These are phyloP conservation scores for Stenogyne calaminthoides DNA, from an alignment of 305 asterid genomes.

Conservation along the genomic window DNA sequence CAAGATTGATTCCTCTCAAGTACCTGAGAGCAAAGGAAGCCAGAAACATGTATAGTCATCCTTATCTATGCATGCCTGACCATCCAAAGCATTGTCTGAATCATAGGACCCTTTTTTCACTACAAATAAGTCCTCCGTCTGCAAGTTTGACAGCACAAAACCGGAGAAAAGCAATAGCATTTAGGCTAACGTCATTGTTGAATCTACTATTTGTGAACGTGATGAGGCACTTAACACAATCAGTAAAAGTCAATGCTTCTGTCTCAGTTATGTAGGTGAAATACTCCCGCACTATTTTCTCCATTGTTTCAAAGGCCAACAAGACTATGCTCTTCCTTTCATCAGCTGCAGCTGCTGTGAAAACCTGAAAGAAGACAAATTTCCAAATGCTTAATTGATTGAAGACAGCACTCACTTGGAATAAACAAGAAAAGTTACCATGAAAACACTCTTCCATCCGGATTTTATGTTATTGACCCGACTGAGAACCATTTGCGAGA, in stretches of 20 bases:
- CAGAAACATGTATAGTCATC: conserved; percentile 75
- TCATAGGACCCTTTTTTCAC: conserved; percentile 58
- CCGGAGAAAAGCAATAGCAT: conserved; percentile 98
- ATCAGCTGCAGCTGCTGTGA: conserved; percentile 97
- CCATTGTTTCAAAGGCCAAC: conserved; percentile 97
- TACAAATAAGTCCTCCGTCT: conserved; percentile 88
- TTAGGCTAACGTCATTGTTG: conserved; percentile 97
- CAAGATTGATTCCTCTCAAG: conserved; percentile 22
- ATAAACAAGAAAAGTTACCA: conserved; percentile 50
- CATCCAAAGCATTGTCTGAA: conserved; percentile 54
- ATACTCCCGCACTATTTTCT: conserved; percentile 95
- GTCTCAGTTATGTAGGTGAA: conserved; percentile 96
- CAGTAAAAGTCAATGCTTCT: conserved; percentile 84
- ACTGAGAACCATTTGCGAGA: conserved; percentile 98
- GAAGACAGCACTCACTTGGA: background rate
- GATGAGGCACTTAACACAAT: conserved; percentile 95
- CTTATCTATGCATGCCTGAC: conserved; percentile 52
- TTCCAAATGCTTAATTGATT: background rate
- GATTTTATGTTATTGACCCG: conserved; percentile 95
- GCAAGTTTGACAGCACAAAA: conserved; percentile 99
- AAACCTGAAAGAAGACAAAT: conserved; percentile 60
- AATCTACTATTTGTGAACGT: conserved; percentile 93
- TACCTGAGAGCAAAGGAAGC: conserved; percentile 96
- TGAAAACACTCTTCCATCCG: conserved; percentile 99
- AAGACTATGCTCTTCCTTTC: conserved; percentile 94